A percentile compares a stretch with the other conserved stretches of the same genome.
Conservation (phyloP, 148 eudicot species). For the Rhododendron ovatum region DNA sequence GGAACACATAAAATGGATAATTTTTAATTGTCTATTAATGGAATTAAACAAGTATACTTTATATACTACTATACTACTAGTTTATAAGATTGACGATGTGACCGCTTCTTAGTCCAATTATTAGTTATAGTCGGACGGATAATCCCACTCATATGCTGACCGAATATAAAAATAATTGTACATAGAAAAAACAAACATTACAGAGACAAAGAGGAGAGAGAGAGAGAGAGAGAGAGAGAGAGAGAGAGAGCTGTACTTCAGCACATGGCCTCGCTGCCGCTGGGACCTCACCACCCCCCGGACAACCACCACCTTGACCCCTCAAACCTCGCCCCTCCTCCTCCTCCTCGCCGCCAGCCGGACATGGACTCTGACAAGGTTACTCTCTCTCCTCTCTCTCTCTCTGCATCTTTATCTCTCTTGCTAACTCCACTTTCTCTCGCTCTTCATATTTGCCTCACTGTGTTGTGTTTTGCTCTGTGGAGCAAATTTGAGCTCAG, state of each 20-base stretch:
- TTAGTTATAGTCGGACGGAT: not conserved
- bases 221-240: not conserved
- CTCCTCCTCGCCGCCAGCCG: slow-evolving; percentile 24
- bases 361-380: slow-evolving; percentile 45
- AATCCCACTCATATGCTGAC: not conserved
- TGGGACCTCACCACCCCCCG: slow-evolving; percentile 43
- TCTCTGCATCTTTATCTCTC: not conserved
- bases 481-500: slow-evolving; percentile 10
- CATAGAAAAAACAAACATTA: not conserved
- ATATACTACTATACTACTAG: too few relatives aligned
- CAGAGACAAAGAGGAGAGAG: not conserved
- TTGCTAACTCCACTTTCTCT: not conserved
- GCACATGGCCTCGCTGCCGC: slow-evolving; percentile 53
- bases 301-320: slow-evolving; percentile 24
- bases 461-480: not conserved
- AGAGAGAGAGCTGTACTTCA: slow-evolving; percentile 5
- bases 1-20: too few relatives aligned
- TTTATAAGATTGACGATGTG: not conserved
- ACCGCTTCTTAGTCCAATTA: not conserved
- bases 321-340: slow-evolving; percentile 8
- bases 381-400: not conserved
- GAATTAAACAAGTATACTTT: too few relatives aligned
- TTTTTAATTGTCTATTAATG: too few relatives aligned
- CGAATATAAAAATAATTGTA: not conserved
- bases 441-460: not conserved